Evolutionary conservation across 257 asterid species (phyloP), one percentile per base, ranked within the genome.

Genomic region (Solanum appendiculatum): DNA sequence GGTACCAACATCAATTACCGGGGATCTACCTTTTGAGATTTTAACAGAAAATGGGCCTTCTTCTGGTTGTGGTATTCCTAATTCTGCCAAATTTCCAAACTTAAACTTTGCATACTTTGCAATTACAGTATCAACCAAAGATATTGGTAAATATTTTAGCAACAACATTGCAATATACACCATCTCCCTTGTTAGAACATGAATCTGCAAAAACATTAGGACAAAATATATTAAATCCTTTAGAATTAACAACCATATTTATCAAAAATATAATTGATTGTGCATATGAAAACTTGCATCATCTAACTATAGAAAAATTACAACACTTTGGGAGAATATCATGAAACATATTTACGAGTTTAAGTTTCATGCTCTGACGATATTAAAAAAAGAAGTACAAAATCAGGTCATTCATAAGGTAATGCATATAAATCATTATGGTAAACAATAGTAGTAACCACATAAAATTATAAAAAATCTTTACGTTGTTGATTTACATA

Each of bases 161-260:
- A 93, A 33, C 15, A 6, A 36, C 97, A 93, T 94, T n/a, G 93
- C 98, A 0, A 80, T 14, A 23, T 86, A 89, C 51, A 91, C 93
- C 88, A 92, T 84, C 40, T 82, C 77, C 75, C 91, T 88, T 0
- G 80, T 88, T 1, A 95, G 54, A 4, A 92, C 85, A 85, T 94
- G 98, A 37, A 91, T 89, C 97, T 94, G 87, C 6, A 25, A n/a
- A 63, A 11, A 31, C 34, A 56, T 25, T 39, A 40, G 14, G 8
- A 64, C 1, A 16, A n/a, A 9, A 1, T 63, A 51, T n/a, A 3
- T 21, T 9, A 58, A 58, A 58, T 21, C 14, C n/a, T 58, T 9
- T 23, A 21, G 29, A 9, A 60, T 60, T 2, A n/a, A n/a, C 10
- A 75, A 75, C 2, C 34, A 40, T 40, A 40, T 73, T 21, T 20